Conservation (phyloP, 345 rosid genomes). For the Turnera subulata region DNA sequence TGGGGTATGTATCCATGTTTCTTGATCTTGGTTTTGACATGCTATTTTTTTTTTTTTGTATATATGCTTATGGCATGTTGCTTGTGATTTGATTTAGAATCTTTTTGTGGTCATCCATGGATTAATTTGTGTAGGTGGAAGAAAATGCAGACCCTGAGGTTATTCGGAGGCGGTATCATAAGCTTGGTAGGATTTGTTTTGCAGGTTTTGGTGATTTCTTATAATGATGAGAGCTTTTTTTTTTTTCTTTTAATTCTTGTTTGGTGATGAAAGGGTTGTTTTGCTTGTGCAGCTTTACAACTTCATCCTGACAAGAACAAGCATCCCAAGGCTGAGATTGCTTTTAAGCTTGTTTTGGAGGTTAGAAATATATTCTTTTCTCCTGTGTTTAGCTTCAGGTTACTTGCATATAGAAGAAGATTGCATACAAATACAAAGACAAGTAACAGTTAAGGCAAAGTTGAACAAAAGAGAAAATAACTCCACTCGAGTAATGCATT, state of each 20-base stretch:
- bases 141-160: slow-evolving; percentile 58
- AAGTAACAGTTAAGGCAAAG: too few relatives aligned
- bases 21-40: background rate
- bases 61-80: background rate
- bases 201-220: background rate
- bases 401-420: too few relatives aligned
- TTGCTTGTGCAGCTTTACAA: slow-evolving; percentile 58
- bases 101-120: background rate
- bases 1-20: slow-evolving; percentile 30
- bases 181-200: slow-evolving; percentile 51
- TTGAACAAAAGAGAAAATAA: too few relatives aligned
- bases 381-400: too few relatives aligned
- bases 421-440: too few relatives aligned
- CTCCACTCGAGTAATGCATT: slow-evolving; percentile 9
- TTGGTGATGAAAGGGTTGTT: background rate
- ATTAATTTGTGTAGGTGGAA: slow-evolving; percentile 49
- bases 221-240: background rate
- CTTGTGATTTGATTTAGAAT: too few relatives aligned
- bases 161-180: slow-evolving; percentile 63
- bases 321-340: slow-evolving; percentile 78
- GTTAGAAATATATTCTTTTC: slow-evolving; percentile 13
- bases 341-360: slow-evolving; percentile 91
- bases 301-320: slow-evolving; percentile 92
- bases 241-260: background rate
- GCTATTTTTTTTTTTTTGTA: background rate